Percentiles rank a stretch among this genome's conserved stretches.
phyloP scores from a whole-genome alignment of 345 rosid genomes.

The Eucalyptus regnans region DNA sequence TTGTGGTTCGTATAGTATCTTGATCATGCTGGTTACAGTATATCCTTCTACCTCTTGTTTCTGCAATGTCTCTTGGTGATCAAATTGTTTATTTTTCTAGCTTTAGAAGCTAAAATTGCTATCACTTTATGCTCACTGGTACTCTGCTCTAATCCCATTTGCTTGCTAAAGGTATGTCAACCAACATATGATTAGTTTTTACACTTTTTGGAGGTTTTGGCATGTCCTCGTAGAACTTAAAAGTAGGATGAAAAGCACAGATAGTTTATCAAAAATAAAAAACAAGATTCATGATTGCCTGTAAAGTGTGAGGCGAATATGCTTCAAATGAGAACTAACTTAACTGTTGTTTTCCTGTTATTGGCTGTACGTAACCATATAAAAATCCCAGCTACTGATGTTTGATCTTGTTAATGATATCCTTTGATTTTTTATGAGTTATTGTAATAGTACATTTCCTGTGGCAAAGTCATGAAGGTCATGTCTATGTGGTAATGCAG shows the following conservation, averaged over 20 bases:
- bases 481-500: slow-evolving; percentile 19
- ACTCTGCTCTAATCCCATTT: not conserved
- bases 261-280: not conserved
- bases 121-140: not conserved
- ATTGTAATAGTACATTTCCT: not conserved
- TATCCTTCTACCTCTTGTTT: not conserved
- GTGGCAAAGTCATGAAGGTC: not conserved
- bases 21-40: not conserved
- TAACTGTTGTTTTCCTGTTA: not conserved
- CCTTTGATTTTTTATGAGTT: not conserved
- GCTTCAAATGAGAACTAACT: not conserved
- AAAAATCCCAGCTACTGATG: not conserved
- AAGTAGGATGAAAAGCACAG: not conserved
- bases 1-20: slow-evolving; percentile 40
- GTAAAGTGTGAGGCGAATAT: not conserved
- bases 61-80: not conserved
- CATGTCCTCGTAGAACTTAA: not conserved
- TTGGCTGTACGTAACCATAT: not conserved
- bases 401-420: not conserved
- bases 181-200: not conserved
- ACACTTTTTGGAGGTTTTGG: not conserved
- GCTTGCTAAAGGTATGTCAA: not conserved
- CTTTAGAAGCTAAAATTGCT: not conserved
- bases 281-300: not conserved
- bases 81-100: not conserved